Conservation (phyloP, 2,329 filamentous ascomycete genomes). For the Alternaria ethzedia region DNA sequence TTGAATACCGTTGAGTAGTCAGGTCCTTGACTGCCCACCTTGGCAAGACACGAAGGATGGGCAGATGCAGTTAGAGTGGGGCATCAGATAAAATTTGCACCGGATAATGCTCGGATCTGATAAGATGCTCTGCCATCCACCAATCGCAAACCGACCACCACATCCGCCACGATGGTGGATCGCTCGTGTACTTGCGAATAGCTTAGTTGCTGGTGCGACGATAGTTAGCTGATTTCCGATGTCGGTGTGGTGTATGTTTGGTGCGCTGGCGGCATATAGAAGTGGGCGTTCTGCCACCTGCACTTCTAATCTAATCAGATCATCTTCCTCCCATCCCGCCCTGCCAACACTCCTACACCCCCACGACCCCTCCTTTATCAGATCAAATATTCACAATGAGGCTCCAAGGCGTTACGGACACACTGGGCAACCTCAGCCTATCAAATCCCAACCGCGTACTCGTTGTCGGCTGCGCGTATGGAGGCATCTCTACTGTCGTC, state of each 20-base stretch:
- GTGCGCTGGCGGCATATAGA: slow-evolving; percentile 12
- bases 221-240: slow-evolving; percentile 19
- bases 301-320: slow-evolving; percentile 45
- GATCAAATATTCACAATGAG: slow-evolving; percentile 36
- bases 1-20: not conserved
- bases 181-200: not conserved
- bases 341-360: slow-evolving; percentile 3
- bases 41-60: not conserved
- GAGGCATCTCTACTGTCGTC: slow-evolving; percentile 70
- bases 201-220: not conserved
- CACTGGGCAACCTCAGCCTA: slow-evolving; percentile 34
- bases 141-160: not conserved
- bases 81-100: slow-evolving; percentile 19
- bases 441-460: slow-evolving; percentile 57
- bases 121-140: not conserved
- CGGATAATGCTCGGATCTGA: slow-evolving; percentile 13
- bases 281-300: not conserved
- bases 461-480: slow-evolving; percentile 74
- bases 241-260: slow-evolving; percentile 10
- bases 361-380: slow-evolving; percentile 14
- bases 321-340: slow-evolving; percentile 24
- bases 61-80: not conserved
- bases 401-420: slow-evolving; percentile 32
- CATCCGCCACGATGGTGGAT: slow-evolving; percentile 8
- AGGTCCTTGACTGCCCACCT: not conserved